Evolutionary conservation across 306 rosid genomes (phyloP), one percentile per base, ranked within the genome.

Genomic region (Adenanthera pavonina): DNA sequence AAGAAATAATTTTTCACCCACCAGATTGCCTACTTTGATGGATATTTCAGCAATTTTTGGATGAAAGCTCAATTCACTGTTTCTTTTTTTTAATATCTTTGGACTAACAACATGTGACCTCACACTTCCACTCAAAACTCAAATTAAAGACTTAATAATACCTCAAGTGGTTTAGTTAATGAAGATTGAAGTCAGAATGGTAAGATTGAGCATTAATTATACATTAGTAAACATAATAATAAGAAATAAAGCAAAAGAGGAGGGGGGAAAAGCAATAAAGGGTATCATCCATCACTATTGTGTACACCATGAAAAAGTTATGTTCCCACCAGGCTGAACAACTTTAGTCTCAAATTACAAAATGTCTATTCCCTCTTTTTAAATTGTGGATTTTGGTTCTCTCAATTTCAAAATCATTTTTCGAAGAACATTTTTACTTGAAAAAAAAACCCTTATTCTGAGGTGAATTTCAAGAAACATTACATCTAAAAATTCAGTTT

Each of bases 271-370:
- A 69, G 74, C 36, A 69, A 44, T 20, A 44, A 69, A 48, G 38
- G 35, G 33, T 43, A 25, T 1, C 53, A 69, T 69, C 17, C 38
- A 69, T 69, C 54, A 11, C 17, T n/a, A 43, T n/a, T 20, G 11
- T 69, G 38, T 69, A 1, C n/a, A 44, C 33, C 34, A 69, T 71
- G 43, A 33, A 44, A 71, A 71, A 71, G 40, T 36, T 33, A 33
- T 71, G 76, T 71, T 71, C 38, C 76, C 76, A 71, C 76, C 76
- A 71, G 30, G 76, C 60, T 49, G 7, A 71, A 14, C 76, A 71
- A 14, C 76, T 48, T 15, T 48, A 25, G 30, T 49, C n/a, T 38
- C 76, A 48, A 48, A 71, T 6, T 33, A 36, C 41, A 71, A 71
- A 47, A 25, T 48, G 59, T 71, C 75, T 46, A 71, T 13, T 47